Evolutionary conservation across 2,329 filamentous ascomycete species (phyloP).

Genomic region (Ilyonectria robusta): DNA sequence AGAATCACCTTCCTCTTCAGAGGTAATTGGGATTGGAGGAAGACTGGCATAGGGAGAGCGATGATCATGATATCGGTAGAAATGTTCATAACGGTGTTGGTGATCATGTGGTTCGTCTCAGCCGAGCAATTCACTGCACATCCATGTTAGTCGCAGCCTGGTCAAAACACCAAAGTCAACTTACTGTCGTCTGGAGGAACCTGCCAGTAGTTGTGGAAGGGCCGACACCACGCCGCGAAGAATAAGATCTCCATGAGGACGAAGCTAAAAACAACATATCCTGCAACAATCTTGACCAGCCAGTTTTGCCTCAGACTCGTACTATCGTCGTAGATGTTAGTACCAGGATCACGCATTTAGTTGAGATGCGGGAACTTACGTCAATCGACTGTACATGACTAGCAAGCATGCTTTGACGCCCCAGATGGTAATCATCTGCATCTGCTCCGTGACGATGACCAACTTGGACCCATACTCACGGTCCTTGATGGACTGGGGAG

Average conservation of each 20-base stretch:
- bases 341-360: accelerated
- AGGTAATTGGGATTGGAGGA: conserved; percentile 64
- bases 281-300: conserved; percentile 60
- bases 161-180: not conserved
- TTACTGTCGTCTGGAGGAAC: conserved; percentile 21
- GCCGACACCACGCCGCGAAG: conserved; percentile 49
- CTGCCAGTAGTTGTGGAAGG: conserved; percentile 27
- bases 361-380: conserved; percentile 50
- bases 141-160: not conserved
- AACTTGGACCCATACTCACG: conserved; percentile 70
- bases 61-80: conserved; percentile 72
- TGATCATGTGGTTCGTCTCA: conserved; percentile 68
- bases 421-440: conserved; percentile 72
- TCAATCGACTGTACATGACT: conserved; percentile 67
- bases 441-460: conserved; percentile 72
- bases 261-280: conserved; percentile 59
- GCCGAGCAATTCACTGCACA: conserved; percentile 60
- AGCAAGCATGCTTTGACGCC: conserved; percentile 67
- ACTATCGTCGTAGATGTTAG: conserved; percentile 36
- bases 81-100: conserved; percentile 71
- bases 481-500: conserved; percentile 57
- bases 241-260: conserved; percentile 66
- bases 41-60: conserved; percentile 66
- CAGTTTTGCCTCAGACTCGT: conserved; percentile 60
- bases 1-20: conserved; percentile 67